Conservation (phyloP, 208 protist species). For the Acanthamoeba royreba region DNA sequence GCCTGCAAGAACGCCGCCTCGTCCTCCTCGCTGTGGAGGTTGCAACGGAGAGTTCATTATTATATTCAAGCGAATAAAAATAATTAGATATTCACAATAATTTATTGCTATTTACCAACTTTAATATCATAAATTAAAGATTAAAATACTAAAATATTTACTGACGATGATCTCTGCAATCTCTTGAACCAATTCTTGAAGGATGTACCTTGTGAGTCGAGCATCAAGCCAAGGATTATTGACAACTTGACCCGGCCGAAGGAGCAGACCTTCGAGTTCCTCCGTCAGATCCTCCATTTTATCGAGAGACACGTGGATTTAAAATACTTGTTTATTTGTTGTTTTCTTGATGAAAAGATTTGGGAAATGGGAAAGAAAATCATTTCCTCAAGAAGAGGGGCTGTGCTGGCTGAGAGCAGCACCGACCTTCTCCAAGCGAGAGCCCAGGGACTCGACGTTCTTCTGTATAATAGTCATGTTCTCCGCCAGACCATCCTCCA, state of each 20-base stretch:
- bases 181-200: too few relatives aligned
- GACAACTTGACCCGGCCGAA: background rate
- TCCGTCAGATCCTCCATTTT: background rate
- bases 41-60: too few relatives aligned
- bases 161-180: too few relatives aligned
- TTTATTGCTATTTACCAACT: too few relatives aligned
- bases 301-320: too few relatives aligned
- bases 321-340: background rate
- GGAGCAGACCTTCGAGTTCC: background rate
- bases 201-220: background rate
- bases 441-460: slow-evolving; percentile 34
- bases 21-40: background rate
- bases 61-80: too few relatives aligned
- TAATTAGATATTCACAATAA: too few relatives aligned
- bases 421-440: background rate
- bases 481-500: slow-evolving; percentile 20
- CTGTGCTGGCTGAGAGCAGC: too few relatives aligned
- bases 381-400: background rate
- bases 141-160: too few relatives aligned
- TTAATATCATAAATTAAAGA: too few relatives aligned
- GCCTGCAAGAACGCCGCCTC: slow-evolving; percentile 4
- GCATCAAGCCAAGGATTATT: background rate
- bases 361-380: background rate
- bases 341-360: background rate
- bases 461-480: slow-evolving; percentile 45